Evolutionary conservation across 768 basidiomycete species (phyloP).

Genomic region (Pleurotus giganteus): DNA sequence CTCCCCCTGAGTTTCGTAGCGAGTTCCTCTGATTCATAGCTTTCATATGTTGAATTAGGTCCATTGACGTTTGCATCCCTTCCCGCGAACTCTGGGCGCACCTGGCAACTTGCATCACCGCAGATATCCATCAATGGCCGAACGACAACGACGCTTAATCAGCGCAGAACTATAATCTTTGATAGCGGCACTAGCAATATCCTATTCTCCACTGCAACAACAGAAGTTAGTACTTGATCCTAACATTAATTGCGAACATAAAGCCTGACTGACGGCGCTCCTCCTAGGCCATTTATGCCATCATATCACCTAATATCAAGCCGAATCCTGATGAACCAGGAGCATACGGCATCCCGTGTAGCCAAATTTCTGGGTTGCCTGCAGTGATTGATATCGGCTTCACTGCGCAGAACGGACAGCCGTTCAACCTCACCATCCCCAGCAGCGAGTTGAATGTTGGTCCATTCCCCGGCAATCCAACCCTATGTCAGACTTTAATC

Average conservation of each 20-base stretch:
- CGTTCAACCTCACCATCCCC: constrained; percentile 57
- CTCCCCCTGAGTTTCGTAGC: constrained; percentile 1
- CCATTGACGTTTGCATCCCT: constrained; percentile 41
- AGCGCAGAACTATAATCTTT: constrained; percentile 46
- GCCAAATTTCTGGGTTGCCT: constrained; percentile 41
- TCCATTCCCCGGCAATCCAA: constrained; percentile 48
- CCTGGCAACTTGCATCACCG: constrained; percentile 47
- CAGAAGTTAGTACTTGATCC: constrained; percentile 34
- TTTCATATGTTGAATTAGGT: too few species aligned
- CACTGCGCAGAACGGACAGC: constrained; percentile 44
- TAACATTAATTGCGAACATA: neutral
- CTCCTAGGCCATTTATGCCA: constrained; percentile 49
- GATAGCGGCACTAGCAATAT: constrained; percentile 60
- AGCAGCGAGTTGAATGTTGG: constrained; percentile 57
- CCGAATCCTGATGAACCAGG: constrained; percentile 50
- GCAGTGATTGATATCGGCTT: constrained; percentile 53
- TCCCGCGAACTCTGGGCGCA: constrained; percentile 29
- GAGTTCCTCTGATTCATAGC: constrained; percentile 9
- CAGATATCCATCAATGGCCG: constrained; percentile 51
- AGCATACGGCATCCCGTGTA: constrained; percentile 54
- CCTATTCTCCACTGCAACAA: constrained; percentile 45
- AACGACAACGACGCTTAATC: constrained; percentile 40
- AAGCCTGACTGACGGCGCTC: constrained; percentile 7
- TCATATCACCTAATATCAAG: constrained; percentile 57
- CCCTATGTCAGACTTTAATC: constrained; percentile 55